Evolutionary conservation across 179 eudicot species (phyloP), one percentile per base, ranked within the genome.

Genomic region (Camellia oleifera): DNA sequence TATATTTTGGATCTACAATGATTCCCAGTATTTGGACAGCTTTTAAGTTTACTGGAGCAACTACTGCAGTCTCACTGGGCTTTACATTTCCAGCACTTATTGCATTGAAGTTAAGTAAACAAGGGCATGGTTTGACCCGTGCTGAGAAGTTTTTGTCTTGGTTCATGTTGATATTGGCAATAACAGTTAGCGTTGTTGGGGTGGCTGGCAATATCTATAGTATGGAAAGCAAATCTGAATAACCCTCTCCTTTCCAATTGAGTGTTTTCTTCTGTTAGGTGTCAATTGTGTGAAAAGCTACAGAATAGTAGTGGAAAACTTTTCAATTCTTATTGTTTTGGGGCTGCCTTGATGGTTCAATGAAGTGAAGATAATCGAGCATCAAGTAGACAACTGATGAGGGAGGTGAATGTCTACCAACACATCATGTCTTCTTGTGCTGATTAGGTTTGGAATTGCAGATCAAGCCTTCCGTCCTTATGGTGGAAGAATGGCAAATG

Each of bases 11-110:
- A 23, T 94, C 98, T 3, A 94, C 97, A 1, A 84, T 94, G 94
- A 88, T 94, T 69, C 98, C 98, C 7, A 94, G 82, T 75, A 94
- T 94, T 67, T 94, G 98, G 98, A 90, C 91, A 32, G 98, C 98
- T 61, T 94, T 94, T 82, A 94, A 94, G 86, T 89, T 94, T 74
- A 94, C 98, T 0, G 98, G 98, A 75, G 98, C 98, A 70, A 94
- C 98, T 44, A 90, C 98, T 32, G 98, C 98, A 10, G 94, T 94
- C 42, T 88, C 97, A 11, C 83, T 94, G 82, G 97, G 97, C 56
- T 95, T 89, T 82, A 92, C 92, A 54, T 95, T 95, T 80, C 98
- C 98, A 56, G 46, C 93, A 75, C 90, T 93, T 50, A 83, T 95
- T 70, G 92, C 97, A 0, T 83, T 95, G 54, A 84, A 93, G 79